These are phyloP conservation scores for Neurospora sp. DNA, from an alignment of 495 filamentous ascomycete genomes.

Conservation along the genomic window DNA sequence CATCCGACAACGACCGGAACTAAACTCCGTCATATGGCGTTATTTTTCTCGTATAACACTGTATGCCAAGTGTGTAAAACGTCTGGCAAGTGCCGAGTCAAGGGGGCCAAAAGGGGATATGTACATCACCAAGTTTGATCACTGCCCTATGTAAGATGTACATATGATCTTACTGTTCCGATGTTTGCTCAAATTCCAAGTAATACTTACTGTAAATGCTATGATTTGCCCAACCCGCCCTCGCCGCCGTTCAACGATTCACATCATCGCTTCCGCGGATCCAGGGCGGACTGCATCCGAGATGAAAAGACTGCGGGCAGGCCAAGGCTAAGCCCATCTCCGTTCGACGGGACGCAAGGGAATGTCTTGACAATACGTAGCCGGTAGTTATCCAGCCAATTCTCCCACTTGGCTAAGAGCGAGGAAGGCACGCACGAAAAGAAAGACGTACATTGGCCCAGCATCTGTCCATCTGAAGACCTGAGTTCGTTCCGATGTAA, in stretches of 20 bases:
- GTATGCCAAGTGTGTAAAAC: neutral
- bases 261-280: neutral
- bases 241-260: neutral
- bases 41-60: neutral
- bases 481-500: neutral
- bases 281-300: neutral
- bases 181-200: neutral
- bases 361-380: neutral
- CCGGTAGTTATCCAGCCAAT: neutral
- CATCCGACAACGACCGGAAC: neutral
- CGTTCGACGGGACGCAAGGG: neutral
- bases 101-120: neutral
- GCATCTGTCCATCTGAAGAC: neutral
- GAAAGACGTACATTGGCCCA: neutral
- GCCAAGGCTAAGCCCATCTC: neutral
- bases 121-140: neutral
- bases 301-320: constrained; percentile 1
- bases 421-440: neutral
- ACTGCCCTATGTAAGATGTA: neutral
- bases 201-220: neutral
- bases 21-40: neutral
- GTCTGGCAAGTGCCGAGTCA: neutral
- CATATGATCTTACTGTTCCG: neutral
- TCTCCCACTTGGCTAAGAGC: neutral
- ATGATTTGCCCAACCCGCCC: neutral